Evolutionary conservation across 306 rosid species (phyloP).

Genomic region (Cucumis hystrix): DNA sequence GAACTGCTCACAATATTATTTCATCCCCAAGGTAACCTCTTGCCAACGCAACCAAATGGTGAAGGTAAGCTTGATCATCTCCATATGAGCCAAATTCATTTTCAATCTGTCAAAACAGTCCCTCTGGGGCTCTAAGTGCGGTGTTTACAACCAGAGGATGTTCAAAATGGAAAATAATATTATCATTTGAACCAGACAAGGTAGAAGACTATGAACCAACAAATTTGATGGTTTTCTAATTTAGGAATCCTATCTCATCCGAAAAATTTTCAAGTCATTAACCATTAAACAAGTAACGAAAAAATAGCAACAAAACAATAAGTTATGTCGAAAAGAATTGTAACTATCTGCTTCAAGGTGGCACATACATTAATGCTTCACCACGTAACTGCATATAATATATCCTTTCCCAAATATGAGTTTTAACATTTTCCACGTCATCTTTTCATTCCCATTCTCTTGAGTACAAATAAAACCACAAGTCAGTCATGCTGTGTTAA

Average conservation of each 20-base stretch:
- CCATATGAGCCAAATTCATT: conserved; percentile 90
- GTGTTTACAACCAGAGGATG: background rate
- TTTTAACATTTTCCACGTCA: background rate
- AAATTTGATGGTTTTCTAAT: background rate
- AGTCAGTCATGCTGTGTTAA: background rate
- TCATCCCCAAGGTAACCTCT: conserved; percentile 67
- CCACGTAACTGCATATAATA: background rate
- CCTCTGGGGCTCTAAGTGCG: conserved; percentile 1
- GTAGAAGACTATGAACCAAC: background rate
- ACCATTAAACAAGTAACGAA: background rate
- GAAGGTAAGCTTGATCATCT: conserved; percentile 68
- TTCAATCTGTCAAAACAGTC: conserved; percentile 61
- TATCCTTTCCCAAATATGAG: background rate
- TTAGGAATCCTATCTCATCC: background rate
- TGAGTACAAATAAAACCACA: background rate
- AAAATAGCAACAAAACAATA: background rate
- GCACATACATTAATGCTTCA: background rate
- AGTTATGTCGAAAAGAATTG: background rate
- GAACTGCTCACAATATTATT: conserved; percentile 54
- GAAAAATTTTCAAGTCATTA: no score
- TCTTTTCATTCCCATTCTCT: background rate
- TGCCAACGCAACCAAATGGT: conserved; percentile 52
- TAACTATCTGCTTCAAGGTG: background rate
- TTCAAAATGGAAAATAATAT: background rate
- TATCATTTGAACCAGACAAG: background rate